Evolutionary conservation across 2,329 filamentous ascomycete species (phyloP), one percentile per base, ranked within the genome.

Genomic region (Geosmithia flava): DNA sequence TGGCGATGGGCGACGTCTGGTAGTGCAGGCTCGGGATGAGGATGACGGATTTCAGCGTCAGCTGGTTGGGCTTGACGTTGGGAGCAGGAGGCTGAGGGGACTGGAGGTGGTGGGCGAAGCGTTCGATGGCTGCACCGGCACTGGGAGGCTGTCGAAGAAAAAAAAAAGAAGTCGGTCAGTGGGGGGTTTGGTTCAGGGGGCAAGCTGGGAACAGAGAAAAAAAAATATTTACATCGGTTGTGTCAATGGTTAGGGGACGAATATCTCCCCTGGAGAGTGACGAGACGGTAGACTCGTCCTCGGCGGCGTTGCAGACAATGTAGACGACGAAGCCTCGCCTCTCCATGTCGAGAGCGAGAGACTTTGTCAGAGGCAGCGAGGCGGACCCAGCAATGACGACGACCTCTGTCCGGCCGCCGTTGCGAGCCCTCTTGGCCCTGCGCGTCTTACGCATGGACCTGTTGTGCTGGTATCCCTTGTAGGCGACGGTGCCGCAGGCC

Each of bases 241-340:
- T 80, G 58, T 97, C 89, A 53, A 97, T 75, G 60, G 80, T 80
- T 50, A 98, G 68, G 7, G 91, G 81, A 53, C 85, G 79, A 53
- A 97, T 84, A 60, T 97, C 93, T 7, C 81, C 74, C 52, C 88
- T 76, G n/a, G 81, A 76, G 62, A 95, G 78, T 51, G 79, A 76
- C 51, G 87, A 79, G 15, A 97, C 81, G 53, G 85, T 69, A 37
- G 82, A 74, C 62, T 97, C 89, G 55, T 97, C 91, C 57, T 95
- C 87, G 50, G 81, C 69, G n/a, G 81, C 87, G 53, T 81, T 84
- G 58, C 89, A 91, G 1, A 95, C 86, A 51, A 98, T 74, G 63
- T 89, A 98, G 49, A 97, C 87, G 51, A 97, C 86, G 63, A 94
- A 97, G 4, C 93, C 93, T 53, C 89, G 80, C 51, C 89, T 76